These are phyloP conservation scores for Pyronema domesticum DNA, from an alignment of 495 filamentous ascomycete species.

Conservation along the genomic window DNA sequence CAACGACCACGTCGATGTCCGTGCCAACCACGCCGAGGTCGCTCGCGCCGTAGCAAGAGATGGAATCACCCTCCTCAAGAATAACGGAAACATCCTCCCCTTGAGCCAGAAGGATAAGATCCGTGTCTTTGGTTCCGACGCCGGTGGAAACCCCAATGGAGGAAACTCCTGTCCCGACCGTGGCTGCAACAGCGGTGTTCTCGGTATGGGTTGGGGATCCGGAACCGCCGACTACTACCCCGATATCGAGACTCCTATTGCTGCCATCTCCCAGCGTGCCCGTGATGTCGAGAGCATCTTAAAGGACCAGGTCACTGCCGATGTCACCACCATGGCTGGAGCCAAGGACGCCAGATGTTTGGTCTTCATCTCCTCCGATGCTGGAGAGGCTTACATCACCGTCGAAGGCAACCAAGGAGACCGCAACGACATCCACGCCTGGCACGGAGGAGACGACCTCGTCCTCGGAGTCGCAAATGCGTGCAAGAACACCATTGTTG, in stretches of 20 bases:
- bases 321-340: slow-evolving; percentile 36
- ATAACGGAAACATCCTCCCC: slow-evolving; percentile 52
- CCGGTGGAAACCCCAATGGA: slow-evolving; percentile 41
- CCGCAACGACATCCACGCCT: slow-evolving; percentile 29
- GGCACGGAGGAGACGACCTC: slow-evolving; percentile 37
- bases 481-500: slow-evolving; percentile 45
- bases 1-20: slow-evolving; percentile 59
- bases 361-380: slow-evolving; percentile 49
- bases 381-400: slow-evolving; percentile 48
- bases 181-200: slow-evolving; percentile 41
- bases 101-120: slow-evolving; percentile 57
- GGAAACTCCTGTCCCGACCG: slow-evolving; percentile 37
- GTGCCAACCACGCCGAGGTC: slow-evolving; percentile 47
- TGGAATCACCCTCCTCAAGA: slow-evolving; percentile 81
- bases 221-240: slow-evolving; percentile 36
- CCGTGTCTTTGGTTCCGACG: slow-evolving; percentile 74
- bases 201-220: slow-evolving; percentile 33
- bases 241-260: slow-evolving; percentile 38
- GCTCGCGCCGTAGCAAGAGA: slow-evolving; percentile 60
- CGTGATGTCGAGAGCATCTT: slow-evolving; percentile 30
- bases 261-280: slow-evolving; percentile 35
- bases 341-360: slow-evolving; percentile 29
- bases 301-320: slow-evolving; percentile 34
- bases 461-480: slow-evolving; percentile 37
- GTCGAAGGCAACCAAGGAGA: slow-evolving; percentile 44